Conservation (phyloP, 2,329 filamentous ascomycete genomes). For the Dactylellina cionopaga region DNA sequence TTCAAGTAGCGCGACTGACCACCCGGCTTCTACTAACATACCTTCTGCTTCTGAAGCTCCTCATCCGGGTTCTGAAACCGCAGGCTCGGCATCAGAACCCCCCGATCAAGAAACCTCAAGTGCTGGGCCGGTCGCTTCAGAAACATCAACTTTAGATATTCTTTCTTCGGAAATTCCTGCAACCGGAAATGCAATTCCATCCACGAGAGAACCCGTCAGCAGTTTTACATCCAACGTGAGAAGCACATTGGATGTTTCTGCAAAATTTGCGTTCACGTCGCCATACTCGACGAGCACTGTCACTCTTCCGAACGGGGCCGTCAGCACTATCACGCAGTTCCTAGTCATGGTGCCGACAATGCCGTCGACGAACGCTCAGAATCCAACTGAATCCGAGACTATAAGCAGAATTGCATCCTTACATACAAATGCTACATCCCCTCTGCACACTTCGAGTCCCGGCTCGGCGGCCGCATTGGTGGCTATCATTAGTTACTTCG, state of each 20-base stretch:
- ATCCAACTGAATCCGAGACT: slow-evolving; percentile 20
- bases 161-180: slow-evolving; percentile 3
- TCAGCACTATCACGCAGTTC: slow-evolving; percentile 35
- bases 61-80: not conserved
- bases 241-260: slow-evolving; percentile 29
- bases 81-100: too few relatives aligned
- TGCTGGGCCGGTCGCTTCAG: not conserved
- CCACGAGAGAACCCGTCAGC: not conserved
- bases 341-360: slow-evolving; percentile 39
- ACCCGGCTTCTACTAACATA: slow-evolving; percentile 21
- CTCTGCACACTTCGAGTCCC: slow-evolving; percentile 11
- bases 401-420: slow-evolving; percentile 31
- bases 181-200: not conserved
- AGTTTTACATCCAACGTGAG: slow-evolving; percentile 14
- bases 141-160: not conserved
- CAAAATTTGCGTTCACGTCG: slow-evolving; percentile 33
- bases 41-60: slow-evolving; percentile 11
- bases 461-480: slow-evolving; percentile 31
- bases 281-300: slow-evolving; percentile 38
- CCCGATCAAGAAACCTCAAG: slow-evolving; percentile 8
- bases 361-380: slow-evolving; percentile 2
- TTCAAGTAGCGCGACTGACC: slow-evolving; percentile 16
- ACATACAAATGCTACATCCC: slow-evolving; percentile 28
- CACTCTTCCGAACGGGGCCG: slow-evolving; percentile 30
- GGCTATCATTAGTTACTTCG: slow-evolving; percentile 34